Evolutionary conservation across 192 early-diverging fungal genomes (phyloP), one percentile per base, ranked within the genome.

Genomic region (Umbelopsis isabellina): DNA sequence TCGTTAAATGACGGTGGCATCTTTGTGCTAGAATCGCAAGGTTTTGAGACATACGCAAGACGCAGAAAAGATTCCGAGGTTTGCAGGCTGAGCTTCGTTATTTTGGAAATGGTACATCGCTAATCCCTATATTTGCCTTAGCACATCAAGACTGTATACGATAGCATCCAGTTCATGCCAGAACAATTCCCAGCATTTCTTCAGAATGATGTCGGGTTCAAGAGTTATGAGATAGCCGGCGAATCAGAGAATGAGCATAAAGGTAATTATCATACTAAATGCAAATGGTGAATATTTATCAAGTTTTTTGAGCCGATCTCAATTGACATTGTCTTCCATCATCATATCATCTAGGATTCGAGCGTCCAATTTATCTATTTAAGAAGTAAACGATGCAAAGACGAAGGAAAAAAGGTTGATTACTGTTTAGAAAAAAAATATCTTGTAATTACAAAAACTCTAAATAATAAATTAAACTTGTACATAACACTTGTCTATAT

Each of bases 11-110:
- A 75, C 1, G 89, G 87, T 1, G 93, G 93, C 2, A 46, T 73
- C 9, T 84, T 95, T 51, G 65, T 95, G 23, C 49, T 95, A 25
- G 93, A 95, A 76, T 85, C 88, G 5, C 93, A 95, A 68, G 73
- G 77, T 1, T 91, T 67, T 35, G 69, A 77, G 3, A 80, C 82
- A 1, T 92, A 91, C 66, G 46, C 51, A 12, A 87, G 83, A 71
- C 74, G 87, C 44, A 77, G 76, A 44, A 80, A 82, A 46, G 47
- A 75, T 22, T 75, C 75, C 20, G 66, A 74, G 51, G 83, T 80
- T 73, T 16, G 51, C 50, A 22, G 20, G 18, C 37, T 18, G 13
- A 10, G 35, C 2, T 52, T 37, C 4, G 30, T 35, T 3, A 50
- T n/a, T 33, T 35, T 4, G 65, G 7, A 15, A 67, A 23, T 27